phyloP scores from a whole-genome alignment of 352 stramenopile genomes.

The Halophytophthora polymorphica region DNA sequence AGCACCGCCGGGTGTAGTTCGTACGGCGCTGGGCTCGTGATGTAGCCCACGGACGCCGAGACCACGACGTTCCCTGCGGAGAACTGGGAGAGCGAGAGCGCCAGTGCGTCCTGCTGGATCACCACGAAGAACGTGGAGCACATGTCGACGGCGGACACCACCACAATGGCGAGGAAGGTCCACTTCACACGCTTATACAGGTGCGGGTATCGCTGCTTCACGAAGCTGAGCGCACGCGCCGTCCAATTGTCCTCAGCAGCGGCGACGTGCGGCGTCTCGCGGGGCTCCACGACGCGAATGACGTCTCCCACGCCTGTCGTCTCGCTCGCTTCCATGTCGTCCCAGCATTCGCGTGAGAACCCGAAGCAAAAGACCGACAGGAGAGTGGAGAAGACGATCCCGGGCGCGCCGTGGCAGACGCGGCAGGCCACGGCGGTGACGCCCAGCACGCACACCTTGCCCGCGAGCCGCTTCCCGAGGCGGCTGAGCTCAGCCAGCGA shows the following conservation, averaged over 20 bases:
- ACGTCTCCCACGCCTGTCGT: no score
- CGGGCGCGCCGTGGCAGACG: conserved; percentile 35
- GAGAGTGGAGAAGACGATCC: conserved; percentile 51
- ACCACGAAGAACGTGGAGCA: conserved; percentile 57
- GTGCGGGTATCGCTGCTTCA: conserved; percentile 39
- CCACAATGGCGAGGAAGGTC: conserved; percentile 72
- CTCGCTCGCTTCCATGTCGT: conserved; percentile 54
- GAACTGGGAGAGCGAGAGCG: conserved; percentile 68
- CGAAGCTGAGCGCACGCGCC: conserved; percentile 15
- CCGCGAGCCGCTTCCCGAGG: conserved; percentile 27
- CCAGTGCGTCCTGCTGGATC: conserved; percentile 35
- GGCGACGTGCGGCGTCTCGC: no score
- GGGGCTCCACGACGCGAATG: no score
- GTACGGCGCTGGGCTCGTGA: conserved; percentile 63
- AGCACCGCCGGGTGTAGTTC: conserved; percentile 59
- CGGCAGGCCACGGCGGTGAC: conserved; percentile 49
- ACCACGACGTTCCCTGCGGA: conserved; percentile 70
- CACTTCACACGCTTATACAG: conserved; percentile 76
- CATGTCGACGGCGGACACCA: conserved; percentile 64
- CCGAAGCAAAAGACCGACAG: conserved; percentile 68
- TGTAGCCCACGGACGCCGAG: conserved; percentile 57
- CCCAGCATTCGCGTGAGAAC: conserved; percentile 70
- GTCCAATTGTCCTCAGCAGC: conserved; percentile 7
- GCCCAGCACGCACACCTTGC: conserved; percentile 34
- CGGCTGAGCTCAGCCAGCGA: conserved; percentile 33